phyloP scores from a whole-genome alignment of 1,284 basidiomycete genomes.

The Cutaneotrichosporon sp. region DNA sequence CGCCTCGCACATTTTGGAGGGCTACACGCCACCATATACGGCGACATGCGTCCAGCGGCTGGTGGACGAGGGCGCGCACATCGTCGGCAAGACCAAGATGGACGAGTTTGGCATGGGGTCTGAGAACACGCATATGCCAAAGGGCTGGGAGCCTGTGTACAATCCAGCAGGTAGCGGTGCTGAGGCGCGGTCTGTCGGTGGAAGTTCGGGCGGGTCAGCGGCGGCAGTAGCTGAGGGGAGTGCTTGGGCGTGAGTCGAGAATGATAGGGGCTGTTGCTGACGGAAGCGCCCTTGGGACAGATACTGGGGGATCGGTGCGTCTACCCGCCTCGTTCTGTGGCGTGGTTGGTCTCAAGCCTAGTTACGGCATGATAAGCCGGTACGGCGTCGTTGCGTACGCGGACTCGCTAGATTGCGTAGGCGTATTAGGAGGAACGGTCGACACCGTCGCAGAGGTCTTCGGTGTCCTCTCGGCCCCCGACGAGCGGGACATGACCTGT shows the following conservation, averaged over 20 bases:
- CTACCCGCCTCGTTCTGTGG: constrained; percentile 93
- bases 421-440: constrained; percentile 64
- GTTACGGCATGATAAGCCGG: constrained; percentile 86
- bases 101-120: constrained; percentile 99
- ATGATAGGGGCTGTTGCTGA: too few species aligned
- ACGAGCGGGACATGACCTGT: constrained; percentile 74
- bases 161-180: constrained; percentile 58
- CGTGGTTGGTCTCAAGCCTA: constrained; percentile 86
- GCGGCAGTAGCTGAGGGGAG: constrained; percentile 57
- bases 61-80: constrained; percentile 60
- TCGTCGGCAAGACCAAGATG: constrained; percentile 87
- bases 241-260: constrained; percentile 73
- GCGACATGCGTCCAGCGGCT: constrained; percentile 75
- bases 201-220: constrained; percentile 52
- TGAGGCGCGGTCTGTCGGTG: constrained; percentile 62
- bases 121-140: constrained; percentile 28
- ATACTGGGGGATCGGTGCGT: constrained; percentile 91
- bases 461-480: constrained; percentile 60
- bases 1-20: constrained; percentile 66
- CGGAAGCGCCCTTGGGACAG: constrained; percentile 77
- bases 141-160: constrained; percentile 55
- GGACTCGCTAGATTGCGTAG: constrained; percentile 91
- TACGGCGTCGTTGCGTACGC: constrained; percentile 91
- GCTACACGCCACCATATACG: constrained; percentile 75
- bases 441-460: constrained; percentile 57